Conservation (phyloP, 2,329 filamentous ascomycete species). For the Aspergillus quadricinctus region DNA sequence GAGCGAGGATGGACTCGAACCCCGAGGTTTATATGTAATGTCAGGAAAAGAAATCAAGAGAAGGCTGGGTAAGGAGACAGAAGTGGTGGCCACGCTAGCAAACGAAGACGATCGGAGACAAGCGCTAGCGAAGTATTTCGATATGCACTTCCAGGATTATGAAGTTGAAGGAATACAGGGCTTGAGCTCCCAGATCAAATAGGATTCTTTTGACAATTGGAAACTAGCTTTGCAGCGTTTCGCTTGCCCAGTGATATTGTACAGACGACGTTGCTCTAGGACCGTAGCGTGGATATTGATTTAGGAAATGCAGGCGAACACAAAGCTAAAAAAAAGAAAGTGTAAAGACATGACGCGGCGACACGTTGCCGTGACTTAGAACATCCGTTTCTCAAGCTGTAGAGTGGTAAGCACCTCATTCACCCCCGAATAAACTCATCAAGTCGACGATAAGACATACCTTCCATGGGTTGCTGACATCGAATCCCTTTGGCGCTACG, state of each 20-base stretch:
- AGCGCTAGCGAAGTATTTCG: slow-evolving; percentile 51
- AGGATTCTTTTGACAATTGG: slow-evolving; percentile 6
- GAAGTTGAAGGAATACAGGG: slow-evolving; percentile 51
- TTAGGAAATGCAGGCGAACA: slow-evolving; percentile 13
- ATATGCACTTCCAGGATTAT: slow-evolving; percentile 47
- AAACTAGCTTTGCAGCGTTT: slow-evolving; percentile 5
- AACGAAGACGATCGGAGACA: slow-evolving; percentile 53
- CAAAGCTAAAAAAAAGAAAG: slow-evolving; percentile 17
- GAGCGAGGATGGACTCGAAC: slow-evolving; percentile 41
- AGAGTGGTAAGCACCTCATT: slow-evolving; percentile 18
- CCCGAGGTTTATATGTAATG: slow-evolving; percentile 53
- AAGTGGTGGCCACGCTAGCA: slow-evolving; percentile 44
- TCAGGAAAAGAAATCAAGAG: slow-evolving; percentile 50
- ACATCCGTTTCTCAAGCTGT: slow-evolving; percentile 40
- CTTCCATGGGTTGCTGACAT: slow-evolving; percentile 65
- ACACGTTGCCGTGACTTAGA: slow-evolving; percentile 25
- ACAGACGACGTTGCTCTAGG: slow-evolving; percentile 17
- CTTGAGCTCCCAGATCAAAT: slow-evolving; percentile 44
- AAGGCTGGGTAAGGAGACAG: slow-evolving; percentile 49
- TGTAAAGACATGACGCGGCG: slow-evolving; percentile 18
- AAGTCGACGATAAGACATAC: slow-evolving; percentile 38
- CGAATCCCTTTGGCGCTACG: slow-evolving; percentile 58
- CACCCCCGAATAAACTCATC: neutral
- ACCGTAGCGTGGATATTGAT: slow-evolving; percentile 16
- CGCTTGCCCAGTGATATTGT: slow-evolving; percentile 12